Conservation (phyloP, 2,329 filamentous ascomycete genomes). For the Cercospora sp. region DNA sequence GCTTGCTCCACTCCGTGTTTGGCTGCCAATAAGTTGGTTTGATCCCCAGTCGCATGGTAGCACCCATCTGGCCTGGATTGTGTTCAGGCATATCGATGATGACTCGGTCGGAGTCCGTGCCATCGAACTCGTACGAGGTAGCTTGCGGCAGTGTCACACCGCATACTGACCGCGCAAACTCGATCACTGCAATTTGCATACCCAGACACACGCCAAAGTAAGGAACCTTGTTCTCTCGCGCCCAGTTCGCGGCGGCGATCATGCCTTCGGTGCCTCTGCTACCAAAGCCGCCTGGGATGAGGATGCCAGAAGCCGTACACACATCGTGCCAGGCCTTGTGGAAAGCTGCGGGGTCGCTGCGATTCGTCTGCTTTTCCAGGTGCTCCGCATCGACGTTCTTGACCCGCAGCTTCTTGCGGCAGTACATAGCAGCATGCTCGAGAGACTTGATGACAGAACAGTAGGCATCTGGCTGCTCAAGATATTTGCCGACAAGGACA, state of each 20-base stretch:
- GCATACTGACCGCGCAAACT: constrained; percentile 77
- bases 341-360: constrained; percentile 67
- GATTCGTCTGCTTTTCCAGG: constrained; percentile 67
- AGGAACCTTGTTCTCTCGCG: constrained; percentile 74
- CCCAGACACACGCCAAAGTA: constrained; percentile 90
- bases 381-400: constrained; percentile 83
- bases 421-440: constrained; percentile 89
- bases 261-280: constrained; percentile 82
- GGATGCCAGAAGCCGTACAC: constrained; percentile 67
- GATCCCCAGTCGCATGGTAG: constrained; percentile 81
- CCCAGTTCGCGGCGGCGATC: constrained; percentile 84
- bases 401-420: constrained; percentile 74
- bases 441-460: constrained; percentile 81
- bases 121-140: constrained; percentile 59
- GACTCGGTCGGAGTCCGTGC: constrained; percentile 63
- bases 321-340: constrained; percentile 79
- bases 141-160: constrained; percentile 56
- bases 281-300: constrained; percentile 79
- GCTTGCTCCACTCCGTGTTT: constrained; percentile 73
- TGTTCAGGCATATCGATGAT: constrained; percentile 94
- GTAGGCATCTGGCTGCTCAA: constrained; percentile 80
- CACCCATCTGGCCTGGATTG: constrained; percentile 72
- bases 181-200: constrained; percentile 90
- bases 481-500: constrained; percentile 90
- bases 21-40: constrained; percentile 74